A percentile compares a stretch with the other conserved stretches of the same genome.
These are phyloP conservation scores for Nakazawaea ishiwadae DNA, from an alignment of 805 yeast genomes.

Conservation along the genomic window DNA sequence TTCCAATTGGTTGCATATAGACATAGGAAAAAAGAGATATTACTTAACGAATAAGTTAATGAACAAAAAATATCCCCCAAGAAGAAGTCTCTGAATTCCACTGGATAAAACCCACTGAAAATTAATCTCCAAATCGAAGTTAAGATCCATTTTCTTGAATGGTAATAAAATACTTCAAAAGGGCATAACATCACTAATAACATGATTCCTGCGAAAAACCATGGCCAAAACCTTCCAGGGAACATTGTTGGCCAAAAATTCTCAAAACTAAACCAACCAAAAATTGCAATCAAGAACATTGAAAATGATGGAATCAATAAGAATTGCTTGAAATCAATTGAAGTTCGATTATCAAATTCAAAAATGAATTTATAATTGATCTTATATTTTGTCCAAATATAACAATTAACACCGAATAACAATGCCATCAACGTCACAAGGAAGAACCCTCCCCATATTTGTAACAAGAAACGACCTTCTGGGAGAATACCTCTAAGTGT, in stretches of 20 bases:
- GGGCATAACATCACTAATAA: slow-evolving; percentile 56
- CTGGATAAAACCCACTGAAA: slow-evolving; percentile 86
- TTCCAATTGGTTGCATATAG: slow-evolving; percentile 71
- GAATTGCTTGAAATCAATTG: slow-evolving; percentile 62
- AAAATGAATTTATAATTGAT: slow-evolving; percentile 90
- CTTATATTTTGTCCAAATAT: slow-evolving; percentile 67
- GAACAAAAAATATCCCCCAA: slow-evolving; percentile 89
- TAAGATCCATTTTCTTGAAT: slow-evolving; percentile 77
- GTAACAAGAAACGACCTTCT: slow-evolving; percentile 61
- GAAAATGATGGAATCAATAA: slow-evolving; percentile 59
- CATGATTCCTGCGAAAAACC: slow-evolving; percentile 60
- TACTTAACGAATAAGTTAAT: slow-evolving; percentile 82
- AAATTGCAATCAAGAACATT: slow-evolving; percentile 50
- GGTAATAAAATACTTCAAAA: slow-evolving; percentile 44
- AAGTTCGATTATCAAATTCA: slow-evolving; percentile 71
- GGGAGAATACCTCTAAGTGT: slow-evolving; percentile 35
- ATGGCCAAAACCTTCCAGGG: slow-evolving; percentile 75
- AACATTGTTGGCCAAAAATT: slow-evolving; percentile 58
- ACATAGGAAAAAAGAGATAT: slow-evolving; percentile 81
- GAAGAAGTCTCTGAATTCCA: slow-evolving; percentile 91
- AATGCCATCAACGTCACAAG: slow-evolving; percentile 54
- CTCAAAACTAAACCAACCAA: slow-evolving; percentile 73
- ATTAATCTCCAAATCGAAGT: slow-evolving; percentile 66
- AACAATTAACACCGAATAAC: slow-evolving; percentile 64
- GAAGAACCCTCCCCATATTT: slow-evolving; percentile 92